Percentiles rank a stretch among this genome's conserved stretches.
Conservation (phyloP, 164 flowering plant species). For the Amborella trichopoda region DNA sequence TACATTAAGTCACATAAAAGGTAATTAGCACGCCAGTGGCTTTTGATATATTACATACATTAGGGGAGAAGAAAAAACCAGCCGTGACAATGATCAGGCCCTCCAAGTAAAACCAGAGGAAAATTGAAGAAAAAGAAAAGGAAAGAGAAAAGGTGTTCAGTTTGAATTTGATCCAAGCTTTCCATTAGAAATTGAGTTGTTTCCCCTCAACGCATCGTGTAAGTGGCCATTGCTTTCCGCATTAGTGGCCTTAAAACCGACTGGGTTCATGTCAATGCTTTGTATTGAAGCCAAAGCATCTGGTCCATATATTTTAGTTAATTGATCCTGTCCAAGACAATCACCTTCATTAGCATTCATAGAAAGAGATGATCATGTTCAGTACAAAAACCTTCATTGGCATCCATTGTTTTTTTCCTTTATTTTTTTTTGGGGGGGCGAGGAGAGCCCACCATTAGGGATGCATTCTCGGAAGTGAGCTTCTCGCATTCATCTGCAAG, state of each 20-base stretch:
- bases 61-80: background rate
- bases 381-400: background rate
- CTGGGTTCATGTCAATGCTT: conserved; percentile 3
- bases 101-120: conserved; percentile 1
- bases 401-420: background rate
- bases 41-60: background rate
- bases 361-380: background rate
- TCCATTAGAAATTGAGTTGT: conserved; percentile 8
- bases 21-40: background rate
- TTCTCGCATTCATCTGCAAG: conserved; percentile 70
- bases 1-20: background rate
- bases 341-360: background rate
- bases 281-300: conserved; percentile 29
- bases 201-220: conserved; percentile 7
- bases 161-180: conserved; percentile 8
- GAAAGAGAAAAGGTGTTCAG: background rate
- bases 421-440: background rate
- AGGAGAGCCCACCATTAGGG: conserved; percentile 41
- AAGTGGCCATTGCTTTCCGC: conserved; percentile 27
- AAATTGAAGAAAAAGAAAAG: background rate
- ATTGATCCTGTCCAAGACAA: conserved; percentile 48
- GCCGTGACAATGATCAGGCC: background rate
- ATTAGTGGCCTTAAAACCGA: conserved; percentile 12
- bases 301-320: conserved; percentile 38
- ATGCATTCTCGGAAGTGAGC: conserved; percentile 59